phyloP scores from a whole-genome alignment of 768 basidiomycete species.

The Boletus tomentosulus region DNA sequence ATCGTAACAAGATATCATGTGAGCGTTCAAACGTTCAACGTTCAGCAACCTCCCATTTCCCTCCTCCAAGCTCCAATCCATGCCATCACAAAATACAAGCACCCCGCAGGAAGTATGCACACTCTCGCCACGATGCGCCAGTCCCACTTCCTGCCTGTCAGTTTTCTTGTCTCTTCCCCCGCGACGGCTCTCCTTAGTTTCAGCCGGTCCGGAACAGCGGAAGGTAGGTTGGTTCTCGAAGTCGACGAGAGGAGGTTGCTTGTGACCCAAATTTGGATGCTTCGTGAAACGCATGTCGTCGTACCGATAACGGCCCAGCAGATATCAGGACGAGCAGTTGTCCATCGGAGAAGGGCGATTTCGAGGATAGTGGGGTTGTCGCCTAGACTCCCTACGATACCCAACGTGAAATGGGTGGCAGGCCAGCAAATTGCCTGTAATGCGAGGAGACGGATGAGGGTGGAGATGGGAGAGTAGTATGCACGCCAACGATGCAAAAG shows the following conservation, averaged over 20 bases:
- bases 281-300: conserved; percentile 77
- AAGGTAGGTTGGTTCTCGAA: conserved; percentile 3
- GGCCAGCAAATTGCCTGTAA: conserved; percentile 98
- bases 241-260: conserved; percentile 59
- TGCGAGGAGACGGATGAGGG: conserved; percentile 86
- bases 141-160: conserved; percentile 68
- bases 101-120: conserved; percentile 70
- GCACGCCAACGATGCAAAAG: conserved; percentile 86
- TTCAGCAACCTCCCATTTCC: conserved; percentile 32
- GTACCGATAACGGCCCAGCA: conserved; percentile 90
- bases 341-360: conserved; percentile 31
- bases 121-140: conserved; percentile 68
- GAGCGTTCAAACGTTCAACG: too few species aligned
- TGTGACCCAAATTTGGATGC: conserved; percentile 94
- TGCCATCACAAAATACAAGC: conserved; percentile 76
- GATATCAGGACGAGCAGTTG: conserved; percentile 68
- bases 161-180: conserved; percentile 18
- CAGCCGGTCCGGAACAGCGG: conserved; percentile 18
- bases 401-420: conserved; percentile 81
- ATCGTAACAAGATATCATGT: neutral
- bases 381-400: conserved; percentile 51
- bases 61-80: conserved; percentile 51
- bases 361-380: conserved; percentile 20
- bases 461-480: conserved; percentile 85
- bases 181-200: conserved; percentile 14